phyloP scores from a whole-genome alignment of 306 rosid genomes.

The Lathyrus sativus region DNA sequence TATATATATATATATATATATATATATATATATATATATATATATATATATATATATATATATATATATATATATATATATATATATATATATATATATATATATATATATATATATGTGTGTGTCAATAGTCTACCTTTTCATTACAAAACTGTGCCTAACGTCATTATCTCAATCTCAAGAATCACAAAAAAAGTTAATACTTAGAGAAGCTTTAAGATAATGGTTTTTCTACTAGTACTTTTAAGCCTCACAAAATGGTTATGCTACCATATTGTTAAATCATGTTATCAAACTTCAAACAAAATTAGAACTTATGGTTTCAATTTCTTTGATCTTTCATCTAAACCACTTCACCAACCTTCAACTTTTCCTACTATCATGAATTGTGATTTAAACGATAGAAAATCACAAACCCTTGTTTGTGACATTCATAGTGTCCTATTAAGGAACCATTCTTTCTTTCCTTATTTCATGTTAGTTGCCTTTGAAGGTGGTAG shows the following conservation, averaged over 20 bases:
- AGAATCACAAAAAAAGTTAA: background rate
- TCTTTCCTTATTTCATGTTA: constrained; percentile 85
- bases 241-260: constrained; percentile 16
- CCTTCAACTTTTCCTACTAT: constrained; percentile 19
- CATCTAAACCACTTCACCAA: constrained; percentile 20
- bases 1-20: too few species aligned
- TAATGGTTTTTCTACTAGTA: background rate
- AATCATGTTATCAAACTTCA: constrained; percentile 20
- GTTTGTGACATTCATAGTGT: constrained; percentile 55
- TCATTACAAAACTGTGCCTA: background rate
- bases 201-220: background rate
- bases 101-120: too few species aligned
- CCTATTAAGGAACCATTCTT: constrained; percentile 53
- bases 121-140: background rate
- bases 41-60: too few species aligned
- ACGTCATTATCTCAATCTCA: background rate
- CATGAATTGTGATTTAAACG: constrained; percentile 27
- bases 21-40: too few species aligned
- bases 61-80: too few species aligned
- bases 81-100: too few species aligned
- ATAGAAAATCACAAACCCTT: constrained; percentile 42
- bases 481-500: constrained; percentile 83
- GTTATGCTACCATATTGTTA: constrained; percentile 24
- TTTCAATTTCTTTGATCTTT: constrained; percentile 11
- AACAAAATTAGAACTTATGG: background rate